phyloP scores from a whole-genome alignment of 2,329 filamentous ascomycete genomes.

The Botrytis cinerea region DNA sequence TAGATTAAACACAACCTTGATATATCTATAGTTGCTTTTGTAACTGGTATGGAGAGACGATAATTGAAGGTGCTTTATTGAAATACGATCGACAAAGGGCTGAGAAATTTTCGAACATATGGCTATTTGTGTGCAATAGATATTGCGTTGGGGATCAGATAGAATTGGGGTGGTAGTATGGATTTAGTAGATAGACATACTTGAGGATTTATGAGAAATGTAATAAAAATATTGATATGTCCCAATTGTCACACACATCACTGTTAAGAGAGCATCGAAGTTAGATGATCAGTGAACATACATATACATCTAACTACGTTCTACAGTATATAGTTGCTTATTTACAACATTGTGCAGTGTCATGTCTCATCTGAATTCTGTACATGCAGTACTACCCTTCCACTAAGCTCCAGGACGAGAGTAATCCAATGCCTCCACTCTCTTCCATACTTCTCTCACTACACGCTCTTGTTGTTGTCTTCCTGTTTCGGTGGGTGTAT shows the following conservation, averaged over 20 bases:
- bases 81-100: slow-evolving; percentile 40
- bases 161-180: background rate
- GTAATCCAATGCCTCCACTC: slow-evolving; percentile 68
- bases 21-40: slow-evolving; percentile 25
- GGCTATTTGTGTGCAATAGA: background rate
- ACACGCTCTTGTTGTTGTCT: slow-evolving; percentile 68
- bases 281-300: background rate
- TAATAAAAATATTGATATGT: background rate
- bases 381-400: background rate
- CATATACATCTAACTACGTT: background rate
- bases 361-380: too few relatives aligned
- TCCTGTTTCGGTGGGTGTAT: slow-evolving; percentile 61
- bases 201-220: background rate
- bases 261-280: background rate
- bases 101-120: slow-evolving; percentile 42
- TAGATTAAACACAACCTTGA: slow-evolving; percentile 45
- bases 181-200: background rate
- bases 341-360: background rate
- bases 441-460: slow-evolving; percentile 71
- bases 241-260: background rate
- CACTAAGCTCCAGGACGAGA: slow-evolving; percentile 57
- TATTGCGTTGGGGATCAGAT: background rate
- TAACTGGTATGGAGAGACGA: slow-evolving; percentile 28
- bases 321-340: background rate
- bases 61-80: slow-evolving; percentile 43